phyloP scores from a whole-genome alignment of 1,139 yeast genomes.

The Saccharomyces hybrid region DNA sequence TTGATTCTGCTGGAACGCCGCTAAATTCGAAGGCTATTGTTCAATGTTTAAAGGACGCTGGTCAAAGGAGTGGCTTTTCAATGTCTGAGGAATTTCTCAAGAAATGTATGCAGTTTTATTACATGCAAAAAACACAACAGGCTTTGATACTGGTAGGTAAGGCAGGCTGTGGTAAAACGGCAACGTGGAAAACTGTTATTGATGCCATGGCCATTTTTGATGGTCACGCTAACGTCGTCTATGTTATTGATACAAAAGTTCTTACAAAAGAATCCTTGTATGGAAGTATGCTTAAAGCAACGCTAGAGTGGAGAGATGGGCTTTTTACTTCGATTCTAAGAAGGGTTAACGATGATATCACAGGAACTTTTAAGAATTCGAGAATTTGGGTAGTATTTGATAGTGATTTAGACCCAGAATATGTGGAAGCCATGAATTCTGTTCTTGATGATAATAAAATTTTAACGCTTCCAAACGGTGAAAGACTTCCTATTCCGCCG shows the following conservation, averaged over 20 bases:
- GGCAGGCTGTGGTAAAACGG: slow-evolving; percentile 70
- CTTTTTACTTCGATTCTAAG: slow-evolving; percentile 65
- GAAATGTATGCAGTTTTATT: slow-evolving; percentile 57
- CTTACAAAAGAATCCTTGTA: slow-evolving; percentile 57
- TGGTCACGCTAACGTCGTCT: slow-evolving; percentile 36
- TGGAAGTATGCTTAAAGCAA: slow-evolving; percentile 65
- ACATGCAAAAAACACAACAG: slow-evolving; percentile 59
- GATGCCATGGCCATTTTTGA: slow-evolving; percentile 38
- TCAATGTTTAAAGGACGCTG: neutral
- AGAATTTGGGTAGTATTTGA: slow-evolving; percentile 80
- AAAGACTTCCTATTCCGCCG: slow-evolving; percentile 59
- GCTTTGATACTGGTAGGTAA: slow-evolving; percentile 79
- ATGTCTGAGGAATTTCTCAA: slow-evolving; percentile 40
- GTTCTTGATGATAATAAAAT: slow-evolving; percentile 82
- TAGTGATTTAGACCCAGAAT: slow-evolving; percentile 89
- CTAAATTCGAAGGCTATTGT: neutral
- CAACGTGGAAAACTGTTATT: slow-evolving; percentile 45
- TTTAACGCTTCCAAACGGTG: slow-evolving; percentile 85
- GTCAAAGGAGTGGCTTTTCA: slow-evolving; percentile 4
- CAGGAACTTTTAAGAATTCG: slow-evolving; percentile 49
- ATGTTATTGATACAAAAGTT: slow-evolving; percentile 68
- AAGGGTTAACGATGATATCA: slow-evolving; percentile 46
- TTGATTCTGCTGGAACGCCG: neutral
- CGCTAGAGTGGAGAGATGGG: slow-evolving; percentile 94
- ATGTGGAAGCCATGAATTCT: slow-evolving; percentile 90